Base-by-base conservation (phyloP, 164 flowering plant genomes). In the Amborella trichopoda region DNA sequence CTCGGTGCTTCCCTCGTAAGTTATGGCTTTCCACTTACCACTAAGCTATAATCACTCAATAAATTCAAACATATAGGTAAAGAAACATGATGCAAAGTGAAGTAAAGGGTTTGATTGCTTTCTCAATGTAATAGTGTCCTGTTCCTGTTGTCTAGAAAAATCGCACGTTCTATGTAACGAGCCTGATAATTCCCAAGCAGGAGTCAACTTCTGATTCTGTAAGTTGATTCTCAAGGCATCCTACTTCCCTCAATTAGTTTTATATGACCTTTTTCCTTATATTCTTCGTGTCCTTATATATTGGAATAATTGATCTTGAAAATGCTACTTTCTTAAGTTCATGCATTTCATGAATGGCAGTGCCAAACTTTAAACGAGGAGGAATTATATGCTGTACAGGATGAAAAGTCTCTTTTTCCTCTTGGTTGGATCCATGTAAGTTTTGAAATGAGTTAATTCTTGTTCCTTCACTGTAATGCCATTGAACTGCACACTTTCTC, bases 401-500 rank as follows among this genome's bases (percentile, higher is more conserved):
- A 74, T 50, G 84, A 80, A 41, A 58, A 57, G 3, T 71, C 86
- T 28, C 86, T 82, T 50, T 65, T 67, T 46, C 84, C 93, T 50
- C 68, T 86, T 8, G 96, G 96, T 34, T 86, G 96, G 89, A 82
- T 86, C 40, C 93, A 86, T 82, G 96, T 86, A 71, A 25, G 69
- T n/a, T n/a, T n/a, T n/a, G n/a, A n/a, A n/a, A n/a, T n/a, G n/a
- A n/a, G n/a, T n/a, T n/a, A n/a, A n/a, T n/a, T n/a, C n/a, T n/a
- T n/a, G n/a, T n/a, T n/a, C n/a, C n/a, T n/a, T n/a, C n/a, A n/a
- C n/a, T n/a, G n/a, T n/a, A n/a, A n/a, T n/a, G n/a, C n/a, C n/a
- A n/a, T n/a, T n/a, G n/a, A n/a, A n/a, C n/a, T n/a, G n/a, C n/a
- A n/a, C n/a, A n/a, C n/a, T n/a, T n/a, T n/a, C n/a, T n/a, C n/a